A percentile compares a stretch with the other conserved stretches of the same genome.
Evolutionary conservation across 257 asterid species (phyloP).

Genomic region (Eucommia ulmoides): DNA sequence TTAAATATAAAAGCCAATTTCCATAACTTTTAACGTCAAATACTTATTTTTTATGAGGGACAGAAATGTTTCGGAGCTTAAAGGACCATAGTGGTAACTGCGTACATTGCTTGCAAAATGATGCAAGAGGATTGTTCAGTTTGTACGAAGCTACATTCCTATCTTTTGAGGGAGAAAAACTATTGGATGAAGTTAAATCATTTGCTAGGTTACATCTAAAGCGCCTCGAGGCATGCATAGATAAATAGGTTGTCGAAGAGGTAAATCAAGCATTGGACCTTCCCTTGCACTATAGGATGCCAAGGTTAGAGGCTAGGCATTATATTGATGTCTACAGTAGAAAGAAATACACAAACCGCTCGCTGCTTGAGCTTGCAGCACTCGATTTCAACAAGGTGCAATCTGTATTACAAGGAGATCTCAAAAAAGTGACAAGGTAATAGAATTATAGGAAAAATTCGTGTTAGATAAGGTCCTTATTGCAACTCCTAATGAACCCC

Average conservation of each 20-base stretch:
- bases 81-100: neutral
- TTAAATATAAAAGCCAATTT: no score
- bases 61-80: neutral
- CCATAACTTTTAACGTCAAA: no score
- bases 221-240: conserved; percentile 4
- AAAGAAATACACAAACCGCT: conserved; percentile 4
- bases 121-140: conserved; percentile 23
- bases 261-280: conserved; percentile 35
- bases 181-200: conserved; percentile 24
- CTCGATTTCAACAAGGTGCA: conserved; percentile 20
- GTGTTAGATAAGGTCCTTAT: no score
- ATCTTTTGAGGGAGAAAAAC: conserved; percentile 25
- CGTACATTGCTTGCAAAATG: neutral
- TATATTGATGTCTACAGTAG: conserved; percentile 19
- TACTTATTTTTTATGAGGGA: no score
- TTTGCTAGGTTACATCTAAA: conserved; percentile 21
- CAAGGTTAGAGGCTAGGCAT: conserved; percentile 34
- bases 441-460: neutral
- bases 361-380: conserved; percentile 21
- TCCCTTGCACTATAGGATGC: conserved; percentile 47
- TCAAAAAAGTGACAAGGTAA: conserved; percentile 29
- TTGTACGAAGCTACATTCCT: conserved; percentile 48
- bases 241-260: conserved; percentile 9
- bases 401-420: conserved; percentile 25
- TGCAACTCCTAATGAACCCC: no score